Percentiles rank a stretch among this genome's conserved stretches.
phyloP scores from a whole-genome alignment of 176 grass and related monocot genomes.

The Hordeum marinum region DNA sequence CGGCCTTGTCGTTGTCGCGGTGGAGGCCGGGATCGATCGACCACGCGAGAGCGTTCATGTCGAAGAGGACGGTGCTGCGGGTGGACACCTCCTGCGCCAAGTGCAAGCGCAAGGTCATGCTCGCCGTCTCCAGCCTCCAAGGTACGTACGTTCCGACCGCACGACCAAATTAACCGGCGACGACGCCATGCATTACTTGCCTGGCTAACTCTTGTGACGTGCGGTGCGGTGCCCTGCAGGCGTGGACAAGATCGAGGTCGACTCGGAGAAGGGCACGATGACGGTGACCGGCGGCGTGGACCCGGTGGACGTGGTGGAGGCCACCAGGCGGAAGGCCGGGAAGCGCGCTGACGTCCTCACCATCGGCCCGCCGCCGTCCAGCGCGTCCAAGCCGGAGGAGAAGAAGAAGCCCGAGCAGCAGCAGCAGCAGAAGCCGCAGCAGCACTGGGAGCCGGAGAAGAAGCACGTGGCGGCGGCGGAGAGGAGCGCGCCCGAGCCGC shows the following conservation, averaged over 20 bases:
- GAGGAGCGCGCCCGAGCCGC: constrained; percentile 9
- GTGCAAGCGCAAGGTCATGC: constrained; percentile 72
- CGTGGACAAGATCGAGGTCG: constrained; percentile 70
- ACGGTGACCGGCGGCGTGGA: constrained; percentile 59
- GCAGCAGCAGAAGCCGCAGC: not conserved
- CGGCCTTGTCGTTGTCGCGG: not conserved
- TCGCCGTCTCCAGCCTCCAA: constrained; percentile 53
- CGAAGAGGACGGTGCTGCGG: constrained; percentile 51
- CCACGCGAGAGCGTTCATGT: not conserved
- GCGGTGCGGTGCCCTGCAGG: constrained; percentile 13
- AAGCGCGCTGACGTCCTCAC: constrained; percentile 45
- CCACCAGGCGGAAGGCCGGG: constrained; percentile 59
- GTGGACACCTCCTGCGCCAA: constrained; percentile 54
- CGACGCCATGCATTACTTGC: not conserved
- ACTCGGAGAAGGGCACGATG: constrained; percentile 60
- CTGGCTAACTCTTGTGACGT: not conserved
- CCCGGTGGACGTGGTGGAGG: constrained; percentile 57
- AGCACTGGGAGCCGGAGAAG: constrained; percentile 7
- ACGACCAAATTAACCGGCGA: not conserved
- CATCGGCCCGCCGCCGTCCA: constrained; percentile 26
- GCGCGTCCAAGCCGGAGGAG: constrained; percentile 26
- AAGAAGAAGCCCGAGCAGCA: constrained; percentile 35
- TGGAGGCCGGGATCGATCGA: not conserved
- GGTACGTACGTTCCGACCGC: constrained; percentile 16
- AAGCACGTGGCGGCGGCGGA: not conserved